These are phyloP conservation scores for Vitis hybrid DNA, from an alignment of 177 flowering plant species.

Conservation along the genomic window DNA sequence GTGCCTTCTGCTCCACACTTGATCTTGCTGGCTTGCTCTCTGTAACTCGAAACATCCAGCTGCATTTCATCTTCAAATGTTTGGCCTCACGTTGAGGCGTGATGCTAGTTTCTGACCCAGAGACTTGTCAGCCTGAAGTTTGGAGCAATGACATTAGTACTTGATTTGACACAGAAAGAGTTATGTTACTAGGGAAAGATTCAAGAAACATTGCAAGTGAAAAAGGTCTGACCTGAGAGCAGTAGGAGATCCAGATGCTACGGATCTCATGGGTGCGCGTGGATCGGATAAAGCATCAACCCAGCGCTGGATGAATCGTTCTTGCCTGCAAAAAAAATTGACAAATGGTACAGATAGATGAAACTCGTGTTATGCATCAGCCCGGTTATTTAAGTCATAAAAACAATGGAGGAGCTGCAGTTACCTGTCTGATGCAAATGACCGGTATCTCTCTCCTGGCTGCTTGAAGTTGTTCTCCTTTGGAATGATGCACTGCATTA, in stretches of 20 bases:
- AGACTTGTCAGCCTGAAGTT: conserved; percentile 58
- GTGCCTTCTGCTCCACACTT: too few species aligned
- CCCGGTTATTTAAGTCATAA: neutral
- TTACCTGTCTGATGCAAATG: conserved; percentile 80
- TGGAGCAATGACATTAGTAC: neutral
- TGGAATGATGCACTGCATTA: too few species aligned
- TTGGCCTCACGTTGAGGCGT: conserved; percentile 71
- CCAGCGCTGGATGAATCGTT: conserved; percentile 70
- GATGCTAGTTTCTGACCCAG: conserved; percentile 76
- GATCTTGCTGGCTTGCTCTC: neutral
- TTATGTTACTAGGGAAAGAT: neutral
- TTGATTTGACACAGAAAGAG: too few species aligned
- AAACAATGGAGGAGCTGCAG: neutral
- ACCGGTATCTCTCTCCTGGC: conserved; percentile 94
- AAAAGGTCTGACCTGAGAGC: conserved; percentile 64
- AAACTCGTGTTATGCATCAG: neutral
- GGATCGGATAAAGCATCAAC: conserved; percentile 80
- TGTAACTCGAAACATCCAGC: conserved; percentile 4
- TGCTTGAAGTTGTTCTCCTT: conserved; percentile 97
- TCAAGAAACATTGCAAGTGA: neutral
- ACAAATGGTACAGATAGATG: neutral
- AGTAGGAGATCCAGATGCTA: conserved; percentile 85
- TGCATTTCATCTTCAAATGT: conserved; percentile 34
- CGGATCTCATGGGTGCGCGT: conserved; percentile 86
- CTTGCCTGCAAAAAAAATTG: conserved; percentile 57